Conservation (phyloP, 164 flowering plant genomes). For the Stephania japonica region DNA sequence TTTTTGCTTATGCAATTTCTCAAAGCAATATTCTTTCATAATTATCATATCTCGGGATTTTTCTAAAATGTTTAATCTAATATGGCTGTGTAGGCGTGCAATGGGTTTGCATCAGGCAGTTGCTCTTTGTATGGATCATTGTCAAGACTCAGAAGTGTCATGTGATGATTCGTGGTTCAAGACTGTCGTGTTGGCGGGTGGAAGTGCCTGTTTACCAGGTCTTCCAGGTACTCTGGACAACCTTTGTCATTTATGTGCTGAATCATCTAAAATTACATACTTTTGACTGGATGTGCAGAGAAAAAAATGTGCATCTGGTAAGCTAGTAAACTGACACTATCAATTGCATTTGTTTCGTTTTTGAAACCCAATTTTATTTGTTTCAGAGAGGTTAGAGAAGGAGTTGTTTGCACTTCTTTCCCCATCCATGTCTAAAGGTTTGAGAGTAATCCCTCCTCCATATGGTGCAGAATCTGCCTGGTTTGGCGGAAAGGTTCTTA, state of each 20-base stretch:
- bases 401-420: constrained; percentile 55
- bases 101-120: constrained; percentile 91
- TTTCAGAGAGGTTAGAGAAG: constrained; percentile 77
- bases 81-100: constrained; percentile 40
- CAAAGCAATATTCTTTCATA: neutral
- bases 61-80: neutral
- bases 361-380: neutral
- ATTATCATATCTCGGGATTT: neutral
- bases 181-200: constrained; percentile 87
- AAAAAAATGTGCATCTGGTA: neutral
- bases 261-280: neutral
- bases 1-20: neutral
- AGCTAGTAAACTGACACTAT: neutral
- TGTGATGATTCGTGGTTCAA: constrained; percentile 79
- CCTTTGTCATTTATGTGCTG: neutral
- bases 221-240: constrained; percentile 50
- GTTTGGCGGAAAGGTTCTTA: constrained; percentile 80
- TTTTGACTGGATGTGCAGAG: neutral
- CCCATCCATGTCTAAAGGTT: constrained; percentile 41
- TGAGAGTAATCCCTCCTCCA: constrained; percentile 77
- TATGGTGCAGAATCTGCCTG: constrained; percentile 78
- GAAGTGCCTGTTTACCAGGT: constrained; percentile 86
- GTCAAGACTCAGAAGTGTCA: constrained; percentile 52
- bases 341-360: neutral
- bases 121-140: constrained; percentile 92